Conservation (phyloP, 164 flowering plant genomes). For the Akebia trifoliata region DNA sequence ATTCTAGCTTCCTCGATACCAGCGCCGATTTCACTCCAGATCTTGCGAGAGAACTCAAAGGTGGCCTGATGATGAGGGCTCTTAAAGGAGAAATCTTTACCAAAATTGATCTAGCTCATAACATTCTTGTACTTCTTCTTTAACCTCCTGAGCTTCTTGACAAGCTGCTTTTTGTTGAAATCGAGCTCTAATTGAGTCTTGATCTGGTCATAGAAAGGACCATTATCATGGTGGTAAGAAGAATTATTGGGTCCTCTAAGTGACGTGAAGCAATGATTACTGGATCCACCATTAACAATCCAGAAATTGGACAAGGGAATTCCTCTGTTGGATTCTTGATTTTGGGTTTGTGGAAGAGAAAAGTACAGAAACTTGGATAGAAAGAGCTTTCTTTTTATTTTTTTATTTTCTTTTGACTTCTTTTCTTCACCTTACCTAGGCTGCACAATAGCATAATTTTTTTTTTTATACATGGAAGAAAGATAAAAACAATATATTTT, state of each 20-base stretch:
- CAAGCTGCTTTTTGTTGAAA: slow-evolving; percentile 85
- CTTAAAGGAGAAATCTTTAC: slow-evolving; percentile 70
- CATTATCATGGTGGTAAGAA: slow-evolving; percentile 59
- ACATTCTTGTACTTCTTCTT: slow-evolving; percentile 88
- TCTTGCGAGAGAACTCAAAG: slow-evolving; percentile 78
- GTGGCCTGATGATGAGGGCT: slow-evolving; percentile 81
- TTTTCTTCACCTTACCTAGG: too few species aligned
- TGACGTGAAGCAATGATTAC: too few species aligned
- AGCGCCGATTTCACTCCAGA: slow-evolving; percentile 45
- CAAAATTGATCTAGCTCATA: slow-evolving; percentile 45
- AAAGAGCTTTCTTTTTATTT: too few species aligned
- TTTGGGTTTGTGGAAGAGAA: too few species aligned
- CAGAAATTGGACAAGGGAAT: too few species aligned
- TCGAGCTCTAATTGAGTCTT: slow-evolving; percentile 69
- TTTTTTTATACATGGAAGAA: too few species aligned
- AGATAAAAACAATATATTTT: too few species aligned
- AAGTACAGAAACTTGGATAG: too few species aligned
- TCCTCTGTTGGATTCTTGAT: too few species aligned
- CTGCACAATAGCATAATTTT: too few species aligned
- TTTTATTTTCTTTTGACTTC: too few species aligned
- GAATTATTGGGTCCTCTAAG: slow-evolving; percentile 31
- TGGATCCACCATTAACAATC: too few species aligned
- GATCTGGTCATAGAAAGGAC: slow-evolving; percentile 86
- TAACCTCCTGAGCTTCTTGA: slow-evolving; percentile 77
- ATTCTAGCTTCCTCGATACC: slow-evolving; percentile 24